Base-by-base conservation (phyloP, 192 early-diverging fungal species). In the Rhizoclosmatium sp. region DNA sequence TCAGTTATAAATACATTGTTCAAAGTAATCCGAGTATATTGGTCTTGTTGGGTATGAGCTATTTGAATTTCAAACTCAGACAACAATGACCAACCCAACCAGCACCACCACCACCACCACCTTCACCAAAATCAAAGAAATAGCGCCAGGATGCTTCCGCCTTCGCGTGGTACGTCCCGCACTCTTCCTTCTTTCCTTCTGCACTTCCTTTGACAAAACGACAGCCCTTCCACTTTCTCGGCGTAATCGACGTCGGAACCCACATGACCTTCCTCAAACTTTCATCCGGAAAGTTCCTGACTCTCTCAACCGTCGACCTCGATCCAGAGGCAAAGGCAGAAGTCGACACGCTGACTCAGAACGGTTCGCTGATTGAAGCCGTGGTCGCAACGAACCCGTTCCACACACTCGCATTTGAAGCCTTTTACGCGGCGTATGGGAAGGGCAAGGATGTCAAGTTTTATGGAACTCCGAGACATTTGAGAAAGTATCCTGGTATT, bases 401-500 rank as follows among this genome's bases (percentile, higher is more conserved):
- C 70, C 78, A 79, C 69, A 79, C 78, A 14, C 23, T 79, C 47
- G 47, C 69, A 7, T 79, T 79, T 71, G 31, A 47, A n/a, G n/a
- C 4, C n/a, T 79, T 71, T 40, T 39, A 59, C 48, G 31, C 44
- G n/a, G 7, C 21, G n/a, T 79, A 75, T 45, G 71, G 71, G 14
- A 48, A 75, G 23, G 31, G 31, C 0, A 31, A 31, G 31, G 75
- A 77, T 69, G 71, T 71, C 7, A 75, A 75, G 61, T 79, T 56
- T 47, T 79, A 73, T 46, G 78, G 78, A 23, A 79, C 78, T 58
- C 78, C 78, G 44, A 41, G 78, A 40, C 78, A 79, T 47, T 23
- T 79, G 7, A 44, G 71, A 19, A 79, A 58, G 2, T 60, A 60
- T 40, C 60, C 71, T 16, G 42, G 61, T 2, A 62, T 79, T 59